These are phyloP conservation scores for Taphrina pruni DNA, from an alignment of 1,139 yeast species.

Conservation along the genomic window DNA sequence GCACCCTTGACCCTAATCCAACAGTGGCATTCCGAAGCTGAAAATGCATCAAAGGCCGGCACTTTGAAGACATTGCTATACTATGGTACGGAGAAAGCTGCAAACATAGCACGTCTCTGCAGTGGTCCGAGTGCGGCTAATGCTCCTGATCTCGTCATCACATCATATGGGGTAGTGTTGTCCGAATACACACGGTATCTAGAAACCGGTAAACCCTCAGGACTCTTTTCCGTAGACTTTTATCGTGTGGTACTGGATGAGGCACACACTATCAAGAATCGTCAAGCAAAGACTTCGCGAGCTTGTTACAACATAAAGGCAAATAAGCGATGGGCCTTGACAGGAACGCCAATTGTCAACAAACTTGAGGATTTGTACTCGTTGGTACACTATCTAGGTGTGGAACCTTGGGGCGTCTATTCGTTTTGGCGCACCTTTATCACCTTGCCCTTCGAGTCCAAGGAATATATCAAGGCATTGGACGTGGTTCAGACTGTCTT, in stretches of 20 bases:
- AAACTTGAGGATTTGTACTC: conserved; percentile 85
- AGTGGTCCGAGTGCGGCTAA: conserved; percentile 52
- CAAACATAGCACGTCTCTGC: conserved; percentile 56
- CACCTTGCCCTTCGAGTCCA: conserved; percentile 80
- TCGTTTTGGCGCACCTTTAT: conserved; percentile 89
- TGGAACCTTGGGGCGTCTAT: conserved; percentile 90
- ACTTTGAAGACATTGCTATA: conserved; percentile 58
- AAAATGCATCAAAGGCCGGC: conserved; percentile 57
- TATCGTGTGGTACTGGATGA: conserved; percentile 86
- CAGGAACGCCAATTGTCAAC: conserved; percentile 95
- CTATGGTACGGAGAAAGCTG: conserved; percentile 67
- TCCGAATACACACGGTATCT: conserved; percentile 57
- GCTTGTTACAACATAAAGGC: conserved; percentile 72
- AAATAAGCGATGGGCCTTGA: conserved; percentile 79
- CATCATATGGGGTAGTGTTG: conserved; percentile 87
- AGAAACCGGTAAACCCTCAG: conserved; percentile 50
- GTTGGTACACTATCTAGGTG: conserved; percentile 70
- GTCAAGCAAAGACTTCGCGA: conserved; percentile 78
- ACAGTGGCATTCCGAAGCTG: conserved; percentile 87
- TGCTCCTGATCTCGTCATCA: conserved; percentile 73
- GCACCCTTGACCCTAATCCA: conserved; percentile 89
- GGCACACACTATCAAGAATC: conserved; percentile 86
- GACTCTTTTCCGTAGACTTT: conserved; percentile 75
- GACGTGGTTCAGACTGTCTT: conserved; percentile 82
- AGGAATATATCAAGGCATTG: conserved; percentile 71